phyloP scores from a whole-genome alignment of 2,329 filamentous ascomycete species.

The Simplicillium aogashimaense region DNA sequence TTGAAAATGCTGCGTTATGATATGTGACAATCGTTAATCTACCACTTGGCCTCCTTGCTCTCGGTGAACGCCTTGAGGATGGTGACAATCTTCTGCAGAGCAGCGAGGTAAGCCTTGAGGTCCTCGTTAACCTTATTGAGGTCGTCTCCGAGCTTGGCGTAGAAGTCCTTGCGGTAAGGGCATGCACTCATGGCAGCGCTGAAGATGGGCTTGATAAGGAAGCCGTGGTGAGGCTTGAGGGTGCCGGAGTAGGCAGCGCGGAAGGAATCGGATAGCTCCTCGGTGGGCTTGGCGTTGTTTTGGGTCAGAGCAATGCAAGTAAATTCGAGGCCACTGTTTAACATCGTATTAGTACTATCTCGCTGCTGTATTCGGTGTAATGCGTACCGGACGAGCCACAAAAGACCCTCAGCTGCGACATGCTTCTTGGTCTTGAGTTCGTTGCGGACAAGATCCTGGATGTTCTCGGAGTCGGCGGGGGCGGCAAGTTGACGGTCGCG shows the following conservation, averaged over 20 bases:
- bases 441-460: slow-evolving; percentile 77
- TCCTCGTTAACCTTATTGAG: slow-evolving; percentile 51
- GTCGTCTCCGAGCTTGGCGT: slow-evolving; percentile 70
- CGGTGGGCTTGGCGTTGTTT: slow-evolving; percentile 56
- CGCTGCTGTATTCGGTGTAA: background rate
- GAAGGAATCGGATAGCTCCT: slow-evolving; percentile 84
- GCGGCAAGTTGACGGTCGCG: slow-evolving; percentile 70
- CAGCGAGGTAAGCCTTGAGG: slow-evolving; percentile 62
- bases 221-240: slow-evolving; percentile 84
- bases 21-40: slow-evolving; percentile 11
- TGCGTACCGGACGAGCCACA: slow-evolving; percentile 79
- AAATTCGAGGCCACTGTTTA: slow-evolving; percentile 77
- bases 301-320: slow-evolving; percentile 73
- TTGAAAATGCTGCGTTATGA: background rate
- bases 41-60: slow-evolving; percentile 50
- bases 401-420: slow-evolving; percentile 74
- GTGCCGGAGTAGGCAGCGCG: slow-evolving; percentile 73
- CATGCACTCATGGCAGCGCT: slow-evolving; percentile 85
- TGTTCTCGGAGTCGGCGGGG: slow-evolving; percentile 67
- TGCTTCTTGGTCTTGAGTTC: slow-evolving; percentile 89
- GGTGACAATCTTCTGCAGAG: slow-evolving; percentile 66
- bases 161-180: slow-evolving; percentile 91
- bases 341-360: background rate
- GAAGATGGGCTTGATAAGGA: slow-evolving; percentile 87
- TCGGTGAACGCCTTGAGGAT: slow-evolving; percentile 57